Percentiles rank a stretch among this genome's conserved stretches.
Conservation (phyloP, 1,284 basidiomycete species). For the Cryptococcus jaspeensis region DNA sequence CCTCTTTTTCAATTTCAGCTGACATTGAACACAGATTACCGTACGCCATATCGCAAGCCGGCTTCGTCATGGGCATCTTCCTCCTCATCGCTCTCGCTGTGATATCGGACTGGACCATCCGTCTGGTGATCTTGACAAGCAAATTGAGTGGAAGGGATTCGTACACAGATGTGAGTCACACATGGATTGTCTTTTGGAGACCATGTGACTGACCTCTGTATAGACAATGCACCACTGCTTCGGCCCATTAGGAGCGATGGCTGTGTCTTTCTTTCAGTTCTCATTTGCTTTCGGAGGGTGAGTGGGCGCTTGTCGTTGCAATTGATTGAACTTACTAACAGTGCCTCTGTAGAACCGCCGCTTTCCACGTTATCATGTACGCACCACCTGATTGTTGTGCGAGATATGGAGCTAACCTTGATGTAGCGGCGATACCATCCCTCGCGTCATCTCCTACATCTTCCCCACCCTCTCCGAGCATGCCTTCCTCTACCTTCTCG, state of each 20-base stretch:
- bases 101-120: slow-evolving; percentile 64
- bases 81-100: slow-evolving; percentile 74
- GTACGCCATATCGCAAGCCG: slow-evolving; percentile 88
- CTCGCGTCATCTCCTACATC: slow-evolving; percentile 83
- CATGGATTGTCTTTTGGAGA: not conserved
- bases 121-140: slow-evolving; percentile 90
- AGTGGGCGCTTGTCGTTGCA: slow-evolving; percentile 6
- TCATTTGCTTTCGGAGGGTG: slow-evolving; percentile 90
- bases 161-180: slow-evolving; percentile 71
- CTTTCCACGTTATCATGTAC: slow-evolving; percentile 79
- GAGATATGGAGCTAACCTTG: not conserved
- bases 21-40: slow-evolving; percentile 64
- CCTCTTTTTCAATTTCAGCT: not conserved
- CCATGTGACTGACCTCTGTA: not conserved
- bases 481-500: slow-evolving; percentile 71
- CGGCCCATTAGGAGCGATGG: slow-evolving; percentile 79
- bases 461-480: slow-evolving; percentile 70
- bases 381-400: not conserved
- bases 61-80: slow-evolving; percentile 80
- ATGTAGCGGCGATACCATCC: slow-evolving; percentile 83
- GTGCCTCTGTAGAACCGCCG: slow-evolving; percentile 74
- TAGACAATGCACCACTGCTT: slow-evolving; percentile 91
- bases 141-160: slow-evolving; percentile 90
- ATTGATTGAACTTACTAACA: not conserved
- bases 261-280: slow-evolving; percentile 97